Conservation (phyloP, 352 stramenopile species). For the Phytophthora pini region DNA sequence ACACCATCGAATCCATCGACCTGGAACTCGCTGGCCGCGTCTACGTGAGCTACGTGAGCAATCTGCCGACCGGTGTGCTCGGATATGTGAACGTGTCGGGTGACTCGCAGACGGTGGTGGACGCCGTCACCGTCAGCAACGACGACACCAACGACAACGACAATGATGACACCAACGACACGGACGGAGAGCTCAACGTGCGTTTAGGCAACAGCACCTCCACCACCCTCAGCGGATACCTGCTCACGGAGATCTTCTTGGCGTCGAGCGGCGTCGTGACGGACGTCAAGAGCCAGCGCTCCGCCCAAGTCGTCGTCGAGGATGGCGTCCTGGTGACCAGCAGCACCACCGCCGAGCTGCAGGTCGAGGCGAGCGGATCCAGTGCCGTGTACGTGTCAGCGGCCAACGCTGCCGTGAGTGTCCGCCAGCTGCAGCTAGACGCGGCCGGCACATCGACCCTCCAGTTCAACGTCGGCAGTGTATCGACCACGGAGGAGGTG, state of each 20-base stretch:
- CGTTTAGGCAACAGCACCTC: slow-evolving; percentile 25
- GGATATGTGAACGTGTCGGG: slow-evolving; percentile 50
- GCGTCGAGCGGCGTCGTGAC: slow-evolving; percentile 29
- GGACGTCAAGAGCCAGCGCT: slow-evolving; percentile 35
- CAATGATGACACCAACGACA: slow-evolving; percentile 30
- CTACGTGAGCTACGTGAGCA: slow-evolving; percentile 37
- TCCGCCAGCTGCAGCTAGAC: slow-evolving; percentile 32
- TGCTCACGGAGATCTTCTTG: slow-evolving; percentile 44
- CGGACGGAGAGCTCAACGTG: slow-evolving; percentile 31
- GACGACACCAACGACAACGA: slow-evolving; percentile 24
- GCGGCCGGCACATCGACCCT: slow-evolving; percentile 18
- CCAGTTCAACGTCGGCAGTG: slow-evolving; percentile 35
- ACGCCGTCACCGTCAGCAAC: slow-evolving; percentile 34
- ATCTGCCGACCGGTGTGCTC: slow-evolving; percentile 30
- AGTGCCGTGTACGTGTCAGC: slow-evolving; percentile 42
- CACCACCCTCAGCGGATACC: slow-evolving; percentile 27
- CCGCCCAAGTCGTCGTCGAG: slow-evolving; percentile 36
- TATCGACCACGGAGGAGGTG: slow-evolving; percentile 24
- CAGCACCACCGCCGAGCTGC: slow-evolving; percentile 31
- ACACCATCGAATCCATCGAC: slow-evolving; percentile 36
- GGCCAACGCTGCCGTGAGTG: slow-evolving; percentile 18
- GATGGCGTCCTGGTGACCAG: slow-evolving; percentile 34
- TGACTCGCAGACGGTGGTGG: slow-evolving; percentile 31
- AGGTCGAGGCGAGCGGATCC: slow-evolving; percentile 33
- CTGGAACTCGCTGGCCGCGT: slow-evolving; percentile 34